Evolutionary conservation across 768 basidiomycete species (phyloP), one percentile per base, ranked within the genome.

Genomic region (Xerocomellus intermedius): DNA sequence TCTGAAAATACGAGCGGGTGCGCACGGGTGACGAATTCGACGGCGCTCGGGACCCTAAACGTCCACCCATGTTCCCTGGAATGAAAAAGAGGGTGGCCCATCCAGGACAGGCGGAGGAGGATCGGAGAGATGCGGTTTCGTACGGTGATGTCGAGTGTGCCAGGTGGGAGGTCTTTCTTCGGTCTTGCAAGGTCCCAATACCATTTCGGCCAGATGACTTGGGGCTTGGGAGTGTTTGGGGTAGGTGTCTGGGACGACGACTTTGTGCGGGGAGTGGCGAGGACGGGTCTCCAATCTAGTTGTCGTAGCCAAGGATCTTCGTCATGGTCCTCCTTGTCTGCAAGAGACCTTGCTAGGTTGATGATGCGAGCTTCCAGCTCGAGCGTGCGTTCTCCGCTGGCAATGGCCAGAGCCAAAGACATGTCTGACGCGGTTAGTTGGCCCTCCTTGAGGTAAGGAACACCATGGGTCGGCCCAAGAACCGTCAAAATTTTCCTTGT

Each of bases 121-220:
- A 97, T 75, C 0, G 95, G 93, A 0, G 94, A 83, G 41, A 92
- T 78, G 26, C 89, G 84, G 60, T 84, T 93, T 51, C 91, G 85
- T 26, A 88, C 83, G 7, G 94, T 94, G 58, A 98, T 74, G 65
- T 98, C 93, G 28, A 97, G 79, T 2, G 85, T 82, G 21, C 87
- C 93, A 1, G 84, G 85, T 6, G 81, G 75, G 52, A 76, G 64
- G 54, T 76, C 84, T 67, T 85, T 86, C 73, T 82, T 87, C 4
- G 87, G 91, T 62, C 78, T 85, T 3, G 87, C 77, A 4, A 92
- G 81, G 24, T 98, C 94, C 90, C 88, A 94, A 66, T 91, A 99
- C 97, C 97, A 98, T 68, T 91, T 90, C 1, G 95, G 96, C 94
- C 95, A 98, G n/a, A 77, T 51, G 0, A 85, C 79, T 12, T 78